These are phyloP conservation scores for Corylus heterophylla DNA, from an alignment of 306 rosid genomes.

Conservation along the genomic window DNA sequence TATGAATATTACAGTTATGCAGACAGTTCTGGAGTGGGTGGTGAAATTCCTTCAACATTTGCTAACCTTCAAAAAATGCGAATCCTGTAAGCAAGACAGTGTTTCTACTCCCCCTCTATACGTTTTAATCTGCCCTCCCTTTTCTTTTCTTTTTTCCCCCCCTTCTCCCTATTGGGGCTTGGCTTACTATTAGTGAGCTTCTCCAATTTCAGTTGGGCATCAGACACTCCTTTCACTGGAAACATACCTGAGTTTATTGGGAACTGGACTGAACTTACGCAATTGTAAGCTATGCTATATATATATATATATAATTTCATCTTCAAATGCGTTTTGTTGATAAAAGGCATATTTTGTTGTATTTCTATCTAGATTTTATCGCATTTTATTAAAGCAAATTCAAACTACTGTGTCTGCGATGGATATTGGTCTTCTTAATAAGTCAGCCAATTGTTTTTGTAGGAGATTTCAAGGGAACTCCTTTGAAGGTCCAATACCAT, in stretches of 20 bases:
- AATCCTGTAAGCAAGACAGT: slow-evolving; percentile 12
- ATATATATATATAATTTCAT: not conserved
- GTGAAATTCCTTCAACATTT: slow-evolving; percentile 33
- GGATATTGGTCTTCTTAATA: not conserved
- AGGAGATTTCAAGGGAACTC: slow-evolving; percentile 34
- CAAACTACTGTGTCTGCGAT: not conserved
- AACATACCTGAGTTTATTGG: slow-evolving; percentile 34
- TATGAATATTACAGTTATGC: slow-evolving; percentile 18
- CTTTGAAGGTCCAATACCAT: slow-evolving; percentile 41
- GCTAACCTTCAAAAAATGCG: slow-evolving; percentile 19
- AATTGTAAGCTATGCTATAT: slow-evolving; percentile 12
- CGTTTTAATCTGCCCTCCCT: not conserved
- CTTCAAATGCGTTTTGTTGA: not conserved
- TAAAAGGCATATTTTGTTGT: too few relatives aligned
- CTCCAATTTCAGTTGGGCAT: slow-evolving; percentile 17
- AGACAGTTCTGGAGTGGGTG: slow-evolving; percentile 19
- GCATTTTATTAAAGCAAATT: not conserved
- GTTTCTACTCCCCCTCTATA: not conserved
- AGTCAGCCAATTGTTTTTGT: not conserved
- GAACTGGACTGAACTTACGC: slow-evolving; percentile 23
- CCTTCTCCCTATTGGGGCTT: not conserved
- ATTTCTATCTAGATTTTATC: too few relatives aligned
- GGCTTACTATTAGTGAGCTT: not conserved
- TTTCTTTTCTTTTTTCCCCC: too few relatives aligned
- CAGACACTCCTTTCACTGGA: slow-evolving; percentile 27